phyloP scores from a whole-genome alignment of 108 stramenopile species.

The Nitzschia sp. region DNA sequence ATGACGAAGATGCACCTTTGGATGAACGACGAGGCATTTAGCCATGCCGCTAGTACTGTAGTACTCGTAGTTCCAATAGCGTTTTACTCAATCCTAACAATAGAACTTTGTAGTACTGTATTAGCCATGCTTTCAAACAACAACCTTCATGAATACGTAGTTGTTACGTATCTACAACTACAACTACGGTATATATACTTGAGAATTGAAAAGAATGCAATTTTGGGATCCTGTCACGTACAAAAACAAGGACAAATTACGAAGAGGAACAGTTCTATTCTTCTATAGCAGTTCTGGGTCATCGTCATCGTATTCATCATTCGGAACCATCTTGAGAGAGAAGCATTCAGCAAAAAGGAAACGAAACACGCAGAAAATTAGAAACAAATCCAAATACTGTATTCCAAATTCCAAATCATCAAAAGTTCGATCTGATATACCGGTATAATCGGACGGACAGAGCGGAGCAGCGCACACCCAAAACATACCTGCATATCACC shows the following conservation, averaged over 20 bases:
- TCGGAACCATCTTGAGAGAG: slow-evolving; percentile 31
- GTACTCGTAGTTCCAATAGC: too few relatives aligned
- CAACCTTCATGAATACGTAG: too few relatives aligned
- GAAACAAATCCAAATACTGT: not conserved
- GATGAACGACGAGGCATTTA: slow-evolving; percentile 30
- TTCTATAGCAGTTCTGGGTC: slow-evolving; percentile 39
- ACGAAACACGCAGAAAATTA: not conserved
- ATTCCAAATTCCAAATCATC: too few relatives aligned
- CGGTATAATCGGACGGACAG: not conserved
- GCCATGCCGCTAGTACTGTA: not conserved
- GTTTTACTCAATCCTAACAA: too few relatives aligned
- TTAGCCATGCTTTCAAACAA: not conserved
- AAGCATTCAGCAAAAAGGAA: too few relatives aligned
- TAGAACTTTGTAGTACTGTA: too few relatives aligned
- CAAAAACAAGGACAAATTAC: not conserved
- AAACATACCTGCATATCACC: slow-evolving; percentile 43
- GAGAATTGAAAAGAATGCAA: not conserved
- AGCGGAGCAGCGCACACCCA: slow-evolving; percentile 3
- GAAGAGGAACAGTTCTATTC: not conserved
- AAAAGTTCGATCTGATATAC: not conserved
- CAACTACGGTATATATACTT: too few relatives aligned
- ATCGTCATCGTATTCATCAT: slow-evolving; percentile 38
- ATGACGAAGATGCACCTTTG: slow-evolving; percentile 30
- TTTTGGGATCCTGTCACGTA: not conserved
- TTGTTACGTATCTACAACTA: too few relatives aligned